Conservation (phyloP, 2,329 filamentous ascomycete genomes). For the Fusarium oxysporum region DNA sequence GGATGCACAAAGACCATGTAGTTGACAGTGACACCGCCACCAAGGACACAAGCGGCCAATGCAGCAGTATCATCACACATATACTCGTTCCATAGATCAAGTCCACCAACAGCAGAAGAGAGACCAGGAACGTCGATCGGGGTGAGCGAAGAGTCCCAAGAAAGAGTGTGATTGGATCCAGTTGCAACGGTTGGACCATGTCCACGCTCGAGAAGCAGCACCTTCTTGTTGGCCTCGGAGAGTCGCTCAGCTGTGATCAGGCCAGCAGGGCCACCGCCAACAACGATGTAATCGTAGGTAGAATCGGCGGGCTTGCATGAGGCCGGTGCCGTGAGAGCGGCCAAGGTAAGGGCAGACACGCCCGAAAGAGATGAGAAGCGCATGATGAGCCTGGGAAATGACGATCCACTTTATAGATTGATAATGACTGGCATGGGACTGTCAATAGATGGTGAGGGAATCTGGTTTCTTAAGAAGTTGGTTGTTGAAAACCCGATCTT, state of each 20-base stretch:
- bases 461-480: neutral
- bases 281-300: slow-evolving; percentile 44
- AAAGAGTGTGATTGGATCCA: slow-evolving; percentile 69
- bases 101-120: slow-evolving; percentile 69
- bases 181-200: slow-evolving; percentile 70
- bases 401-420: neutral
- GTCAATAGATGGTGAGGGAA: no score
- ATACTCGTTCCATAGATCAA: slow-evolving; percentile 68
- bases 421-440: neutral
- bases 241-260: slow-evolving; percentile 55
- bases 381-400: neutral
- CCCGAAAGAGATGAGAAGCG: slow-evolving; percentile 8
- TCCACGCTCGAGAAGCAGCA: slow-evolving; percentile 71
- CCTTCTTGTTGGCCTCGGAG: slow-evolving; percentile 71
- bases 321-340: neutral
- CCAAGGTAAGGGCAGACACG: neutral
- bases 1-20: slow-evolving; percentile 76
- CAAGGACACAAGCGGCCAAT: slow-evolving; percentile 72
- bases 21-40: slow-evolving; percentile 74
- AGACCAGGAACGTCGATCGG: slow-evolving; percentile 75
- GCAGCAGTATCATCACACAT: slow-evolving; percentile 39
- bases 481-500: neutral
- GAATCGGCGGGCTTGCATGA: neutral
- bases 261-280: slow-evolving; percentile 41
- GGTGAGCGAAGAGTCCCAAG: slow-evolving; percentile 72